phyloP scores from a whole-genome alignment of 148 eudicot species.

The Amaranthus cruentus region DNA sequence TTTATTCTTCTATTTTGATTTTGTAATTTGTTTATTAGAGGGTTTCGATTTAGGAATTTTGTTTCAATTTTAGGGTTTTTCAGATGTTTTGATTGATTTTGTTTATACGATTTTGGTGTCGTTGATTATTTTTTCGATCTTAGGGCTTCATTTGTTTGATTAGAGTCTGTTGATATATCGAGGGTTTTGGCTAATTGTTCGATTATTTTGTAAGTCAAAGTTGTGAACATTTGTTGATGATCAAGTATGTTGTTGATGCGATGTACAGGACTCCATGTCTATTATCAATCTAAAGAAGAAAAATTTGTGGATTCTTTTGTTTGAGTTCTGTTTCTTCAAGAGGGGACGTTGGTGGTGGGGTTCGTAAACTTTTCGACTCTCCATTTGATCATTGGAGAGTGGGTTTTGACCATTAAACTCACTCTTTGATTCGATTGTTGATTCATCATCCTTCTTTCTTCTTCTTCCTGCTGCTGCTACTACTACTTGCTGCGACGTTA shows the following conservation, averaged over 20 bases:
- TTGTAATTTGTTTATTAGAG: too few species aligned
- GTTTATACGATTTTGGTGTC: background rate
- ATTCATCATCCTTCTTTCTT: background rate
- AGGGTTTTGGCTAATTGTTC: slow-evolving; percentile 1
- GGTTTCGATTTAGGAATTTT: too few species aligned
- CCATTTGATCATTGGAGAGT: background rate
- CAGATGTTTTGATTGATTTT: too few species aligned
- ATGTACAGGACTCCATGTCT: slow-evolving; percentile 35
- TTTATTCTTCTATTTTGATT: too few species aligned
- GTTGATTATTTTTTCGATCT: background rate
- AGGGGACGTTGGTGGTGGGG: slow-evolving; percentile 25
- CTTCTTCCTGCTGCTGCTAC: background rate
- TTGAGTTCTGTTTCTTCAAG: slow-evolving; percentile 25
- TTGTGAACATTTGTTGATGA: background rate
- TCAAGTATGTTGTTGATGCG: background rate
- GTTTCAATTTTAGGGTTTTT: too few species aligned
- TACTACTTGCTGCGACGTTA: background rate
- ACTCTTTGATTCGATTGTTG: background rate
- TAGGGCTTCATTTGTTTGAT: background rate
- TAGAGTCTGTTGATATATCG: background rate
- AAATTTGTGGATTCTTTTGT: slow-evolving; percentile 25
- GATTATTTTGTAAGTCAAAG: background rate
- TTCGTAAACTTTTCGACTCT: background rate
- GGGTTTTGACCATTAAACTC: slow-evolving; percentile 7
- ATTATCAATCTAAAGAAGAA: slow-evolving; percentile 29